Percentiles rank a stretch among this genome's conserved stretches.
phyloP scores from a whole-genome alignment of 2,329 filamentous ascomycete species.

The Paecilomyces fulvus region DNA sequence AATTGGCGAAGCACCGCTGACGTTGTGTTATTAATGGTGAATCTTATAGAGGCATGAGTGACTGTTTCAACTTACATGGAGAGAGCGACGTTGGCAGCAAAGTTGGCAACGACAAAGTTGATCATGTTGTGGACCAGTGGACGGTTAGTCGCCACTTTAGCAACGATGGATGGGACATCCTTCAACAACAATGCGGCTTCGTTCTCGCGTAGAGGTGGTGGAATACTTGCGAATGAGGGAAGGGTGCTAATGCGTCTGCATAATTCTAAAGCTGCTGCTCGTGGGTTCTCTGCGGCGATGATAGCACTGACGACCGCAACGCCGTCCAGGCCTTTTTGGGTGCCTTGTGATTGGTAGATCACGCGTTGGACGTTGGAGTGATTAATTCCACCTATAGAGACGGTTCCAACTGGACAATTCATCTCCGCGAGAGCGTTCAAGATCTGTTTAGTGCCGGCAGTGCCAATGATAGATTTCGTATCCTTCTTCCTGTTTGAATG shows the following conservation, averaged over 20 bases:
- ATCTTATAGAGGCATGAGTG: not conserved
- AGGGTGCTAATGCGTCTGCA: conserved; percentile 43
- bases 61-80: conserved; percentile 44
- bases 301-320: conserved; percentile 87
- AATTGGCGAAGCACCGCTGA: conserved; percentile 72
- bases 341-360: conserved; percentile 56
- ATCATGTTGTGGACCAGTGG: conserved; percentile 96
- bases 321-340: conserved; percentile 60
- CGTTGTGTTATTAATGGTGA: conserved; percentile 9
- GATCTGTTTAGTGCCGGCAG: conserved; percentile 60
- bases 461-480: conserved; percentile 72
- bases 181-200: conserved; percentile 21
- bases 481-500: conserved; percentile 61
- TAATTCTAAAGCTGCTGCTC: conserved; percentile 54
- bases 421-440: conserved; percentile 50
- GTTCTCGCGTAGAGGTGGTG: conserved; percentile 16
- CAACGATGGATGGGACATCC: conserved; percentile 45
- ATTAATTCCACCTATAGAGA: conserved; percentile 87
- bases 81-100: conserved; percentile 84
- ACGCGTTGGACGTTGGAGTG: conserved; percentile 65
- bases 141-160: conserved; percentile 51
- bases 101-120: conserved; percentile 90
- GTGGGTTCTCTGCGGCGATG: conserved; percentile 62
- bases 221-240: conserved; percentile 24
- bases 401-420: conserved; percentile 39